These are phyloP conservation scores for Linum usitatissimum DNA, from an alignment of 345 rosid species.

Conservation along the genomic window DNA sequence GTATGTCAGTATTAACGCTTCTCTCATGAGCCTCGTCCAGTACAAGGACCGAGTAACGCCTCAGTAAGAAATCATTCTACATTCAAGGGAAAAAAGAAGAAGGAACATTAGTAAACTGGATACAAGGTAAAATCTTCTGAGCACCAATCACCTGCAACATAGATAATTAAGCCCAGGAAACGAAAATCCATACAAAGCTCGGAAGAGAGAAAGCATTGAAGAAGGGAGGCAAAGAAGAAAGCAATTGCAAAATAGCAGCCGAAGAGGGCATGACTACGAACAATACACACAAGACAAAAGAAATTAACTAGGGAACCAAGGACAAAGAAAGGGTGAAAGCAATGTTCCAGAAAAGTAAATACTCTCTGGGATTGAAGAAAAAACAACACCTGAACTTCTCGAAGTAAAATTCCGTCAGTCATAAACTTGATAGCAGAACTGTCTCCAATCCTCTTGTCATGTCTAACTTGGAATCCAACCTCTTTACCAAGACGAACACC, in stretches of 20 bases:
- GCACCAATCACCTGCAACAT: background rate
- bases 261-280: background rate
- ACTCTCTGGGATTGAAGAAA: background rate
- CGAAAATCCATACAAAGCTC: background rate
- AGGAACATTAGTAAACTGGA: background rate
- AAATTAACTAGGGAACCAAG: background rate
- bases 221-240: background rate
- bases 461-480: slow-evolving; percentile 94
- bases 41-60: slow-evolving; percentile 70
- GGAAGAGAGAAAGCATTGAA: background rate
- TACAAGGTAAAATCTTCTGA: background rate
- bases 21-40: slow-evolving; percentile 96
- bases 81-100: slow-evolving; percentile 1
- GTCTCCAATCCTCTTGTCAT: slow-evolving; percentile 78
- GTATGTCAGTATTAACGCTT: slow-evolving; percentile 89
- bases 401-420: slow-evolving; percentile 93
- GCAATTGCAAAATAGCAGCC: background rate
- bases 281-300: background rate
- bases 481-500: slow-evolving; percentile 74
- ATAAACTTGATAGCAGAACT: slow-evolving; percentile 71
- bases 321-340: background rate
- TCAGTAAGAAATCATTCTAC: slow-evolving; percentile 74
- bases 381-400: slow-evolving; percentile 71
- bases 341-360: background rate
- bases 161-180: background rate